Evolutionary conservation across 352 stramenopile species (phyloP).

Genomic region (Globisporangium splendens): DNA sequence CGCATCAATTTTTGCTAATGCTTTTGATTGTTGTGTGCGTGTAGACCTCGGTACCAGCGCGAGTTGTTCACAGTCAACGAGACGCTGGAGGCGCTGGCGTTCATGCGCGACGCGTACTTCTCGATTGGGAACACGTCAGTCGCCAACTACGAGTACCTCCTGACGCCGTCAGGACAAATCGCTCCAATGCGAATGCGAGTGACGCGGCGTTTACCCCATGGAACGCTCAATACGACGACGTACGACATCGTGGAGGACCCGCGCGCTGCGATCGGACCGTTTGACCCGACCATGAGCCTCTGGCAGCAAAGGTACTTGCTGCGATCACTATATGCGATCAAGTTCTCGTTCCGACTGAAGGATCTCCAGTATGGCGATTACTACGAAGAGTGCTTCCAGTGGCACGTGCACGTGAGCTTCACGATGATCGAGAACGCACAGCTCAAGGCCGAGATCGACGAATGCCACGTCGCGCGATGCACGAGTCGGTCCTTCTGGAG

Average conservation of each 20-base stretch:
- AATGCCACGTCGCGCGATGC: slow-evolving; percentile 59
- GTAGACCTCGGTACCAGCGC: slow-evolving; percentile 54
- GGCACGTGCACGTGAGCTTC: slow-evolving; percentile 59
- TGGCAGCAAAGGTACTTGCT: slow-evolving; percentile 44
- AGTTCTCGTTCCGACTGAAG: slow-evolving; percentile 54
- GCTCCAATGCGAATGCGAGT: slow-evolving; percentile 39
- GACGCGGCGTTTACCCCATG: slow-evolving; percentile 26
- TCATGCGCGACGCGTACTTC: slow-evolving; percentile 76
- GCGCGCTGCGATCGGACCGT: slow-evolving; percentile 44
- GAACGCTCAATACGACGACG: slow-evolving; percentile 23
- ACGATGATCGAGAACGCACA: slow-evolving; percentile 42
- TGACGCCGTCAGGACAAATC: slow-evolving; percentile 20
- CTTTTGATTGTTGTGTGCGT: background rate
- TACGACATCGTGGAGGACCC: slow-evolving; percentile 45
- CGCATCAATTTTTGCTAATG: background rate
- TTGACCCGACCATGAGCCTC: slow-evolving; percentile 32
- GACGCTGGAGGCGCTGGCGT: slow-evolving; percentile 56
- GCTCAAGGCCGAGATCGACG: slow-evolving; percentile 49
- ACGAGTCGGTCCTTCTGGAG: slow-evolving; percentile 43
- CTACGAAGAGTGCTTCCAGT: slow-evolving; percentile 86
- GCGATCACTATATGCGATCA: slow-evolving; percentile 38
- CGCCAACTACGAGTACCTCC: slow-evolving; percentile 79
- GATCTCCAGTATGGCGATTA: slow-evolving; percentile 73
- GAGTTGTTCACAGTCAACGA: slow-evolving; percentile 75
- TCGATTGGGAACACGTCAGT: slow-evolving; percentile 60